These are phyloP conservation scores for Auricularia heimuer DNA, from an alignment of 768 basidiomycete species.

Conservation along the genomic window DNA sequence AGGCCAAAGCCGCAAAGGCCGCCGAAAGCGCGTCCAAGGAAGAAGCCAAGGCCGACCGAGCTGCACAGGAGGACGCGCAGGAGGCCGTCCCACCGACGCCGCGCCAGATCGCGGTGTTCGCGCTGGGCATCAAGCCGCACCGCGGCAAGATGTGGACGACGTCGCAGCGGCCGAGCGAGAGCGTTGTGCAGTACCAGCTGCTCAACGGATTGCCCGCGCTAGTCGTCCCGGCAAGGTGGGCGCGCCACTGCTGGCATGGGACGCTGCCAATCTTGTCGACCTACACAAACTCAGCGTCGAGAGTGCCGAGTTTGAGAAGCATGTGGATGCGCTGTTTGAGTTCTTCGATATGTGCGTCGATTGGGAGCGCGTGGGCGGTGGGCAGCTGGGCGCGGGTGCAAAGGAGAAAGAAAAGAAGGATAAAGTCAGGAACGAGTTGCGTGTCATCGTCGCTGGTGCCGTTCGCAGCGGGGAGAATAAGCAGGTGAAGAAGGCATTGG, in stretches of 20 bases:
- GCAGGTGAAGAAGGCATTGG: conserved; percentile 45
- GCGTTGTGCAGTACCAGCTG: conserved; percentile 51
- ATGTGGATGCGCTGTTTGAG: conserved; percentile 37
- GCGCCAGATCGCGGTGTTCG: conserved; percentile 45
- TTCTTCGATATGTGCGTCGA: conserved; percentile 54
- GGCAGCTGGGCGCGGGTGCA: not conserved
- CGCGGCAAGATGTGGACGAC: conserved; percentile 44
- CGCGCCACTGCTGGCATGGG: conserved; percentile 57
- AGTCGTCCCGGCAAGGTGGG: conserved; percentile 47
- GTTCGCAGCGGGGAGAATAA: conserved; percentile 39
- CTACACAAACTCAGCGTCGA: not conserved
- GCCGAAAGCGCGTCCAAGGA: not conserved
- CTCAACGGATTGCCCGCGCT: conserved; percentile 53
- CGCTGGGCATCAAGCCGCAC: conserved; percentile 54
- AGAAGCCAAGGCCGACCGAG: not conserved
- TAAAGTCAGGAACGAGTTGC: conserved; percentile 37
- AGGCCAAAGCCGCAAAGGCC: not conserved
- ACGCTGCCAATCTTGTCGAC: conserved; percentile 33
- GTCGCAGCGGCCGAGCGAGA: conserved; percentile 48
- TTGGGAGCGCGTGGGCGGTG: conserved; percentile 38
- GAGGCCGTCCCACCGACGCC: conserved; percentile 19
- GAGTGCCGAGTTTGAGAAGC: not conserved
- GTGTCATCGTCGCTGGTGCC: conserved; percentile 45
- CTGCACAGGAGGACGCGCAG: conserved; percentile 1
- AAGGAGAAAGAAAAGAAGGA: conserved; percentile 22